These are phyloP conservation scores for Ascochyta clinopodiicola DNA, from an alignment of 2,329 filamentous ascomycete genomes.

Conservation along the genomic window DNA sequence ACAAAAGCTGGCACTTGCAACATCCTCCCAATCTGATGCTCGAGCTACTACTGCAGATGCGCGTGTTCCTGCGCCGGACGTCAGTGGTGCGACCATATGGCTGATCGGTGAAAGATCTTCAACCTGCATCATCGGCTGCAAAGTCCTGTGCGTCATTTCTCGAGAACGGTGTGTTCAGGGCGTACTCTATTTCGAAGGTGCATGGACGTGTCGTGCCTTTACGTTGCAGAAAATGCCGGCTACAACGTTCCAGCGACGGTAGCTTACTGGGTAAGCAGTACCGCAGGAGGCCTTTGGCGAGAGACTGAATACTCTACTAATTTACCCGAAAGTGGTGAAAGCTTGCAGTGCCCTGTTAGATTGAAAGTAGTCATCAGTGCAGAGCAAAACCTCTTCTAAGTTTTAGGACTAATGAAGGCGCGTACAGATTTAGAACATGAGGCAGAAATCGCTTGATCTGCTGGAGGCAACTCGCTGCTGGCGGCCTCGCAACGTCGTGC, in stretches of 20 bases:
- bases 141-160: background rate
- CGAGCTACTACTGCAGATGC: background rate
- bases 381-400: too few species aligned
- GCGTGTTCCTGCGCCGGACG: slow-evolving; percentile 4
- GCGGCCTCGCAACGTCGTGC: background rate
- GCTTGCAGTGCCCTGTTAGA: too few species aligned
- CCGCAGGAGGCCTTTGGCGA: too few species aligned
- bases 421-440: background rate
- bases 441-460: too few species aligned
- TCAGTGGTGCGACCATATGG: slow-evolving; percentile 6
- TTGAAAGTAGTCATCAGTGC: too few species aligned
- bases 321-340: too few species aligned
- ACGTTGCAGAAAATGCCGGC: too few species aligned
- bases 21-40: background rate
- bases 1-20: background rate
- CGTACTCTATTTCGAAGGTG: too few species aligned
- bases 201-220: background rate
- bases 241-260: too few species aligned
- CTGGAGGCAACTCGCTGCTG: background rate
- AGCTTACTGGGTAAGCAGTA: too few species aligned
- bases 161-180: background rate
- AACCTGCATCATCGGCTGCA: slow-evolving; percentile 9
- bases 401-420: too few species aligned
- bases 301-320: too few species aligned
- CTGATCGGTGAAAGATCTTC: slow-evolving; percentile 10